phyloP scores from a whole-genome alignment of 495 filamentous ascomycete species.

The Astrothelium macrocarpum region DNA sequence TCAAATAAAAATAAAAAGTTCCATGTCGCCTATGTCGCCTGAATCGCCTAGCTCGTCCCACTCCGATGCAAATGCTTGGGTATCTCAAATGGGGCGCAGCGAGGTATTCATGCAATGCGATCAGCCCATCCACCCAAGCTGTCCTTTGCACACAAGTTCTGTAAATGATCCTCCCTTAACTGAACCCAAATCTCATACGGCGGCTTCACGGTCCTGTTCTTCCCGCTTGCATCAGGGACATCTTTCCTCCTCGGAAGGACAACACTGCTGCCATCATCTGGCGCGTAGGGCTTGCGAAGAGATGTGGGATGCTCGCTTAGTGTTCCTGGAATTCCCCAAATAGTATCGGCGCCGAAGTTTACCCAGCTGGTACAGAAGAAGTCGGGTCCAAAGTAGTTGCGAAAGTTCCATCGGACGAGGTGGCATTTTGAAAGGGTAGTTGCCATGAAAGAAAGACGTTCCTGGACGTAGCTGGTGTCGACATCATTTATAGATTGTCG shows the following conservation, averaged over 20 bases:
- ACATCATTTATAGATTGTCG: background rate
- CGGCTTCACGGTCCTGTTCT: background rate
- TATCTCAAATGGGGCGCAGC: background rate
- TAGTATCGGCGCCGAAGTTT: background rate
- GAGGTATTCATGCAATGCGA: background rate
- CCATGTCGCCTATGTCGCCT: background rate
- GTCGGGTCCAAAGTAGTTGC: background rate
- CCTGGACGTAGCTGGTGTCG: background rate
- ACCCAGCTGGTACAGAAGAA: slow-evolving; percentile 2
- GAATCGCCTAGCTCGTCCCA: background rate
- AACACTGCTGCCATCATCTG: background rate
- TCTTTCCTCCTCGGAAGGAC: background rate
- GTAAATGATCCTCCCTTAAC: background rate
- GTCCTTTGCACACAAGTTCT: background rate
- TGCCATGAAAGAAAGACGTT: slow-evolving; percentile 1
- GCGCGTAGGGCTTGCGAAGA: background rate
- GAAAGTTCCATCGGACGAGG: background rate
- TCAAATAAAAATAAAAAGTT: background rate
- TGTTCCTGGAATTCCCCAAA: background rate
- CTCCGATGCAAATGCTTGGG: background rate
- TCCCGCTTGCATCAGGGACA: background rate
- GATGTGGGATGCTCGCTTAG: background rate
- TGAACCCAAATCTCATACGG: background rate
- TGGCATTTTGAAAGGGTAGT: background rate
- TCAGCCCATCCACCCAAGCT: slow-evolving; percentile 4